A percentile compares a stretch with the other conserved stretches of the same genome.
phyloP scores from a whole-genome alignment of 495 filamentous ascomycete species.

The Cairneyella variabilis region DNA sequence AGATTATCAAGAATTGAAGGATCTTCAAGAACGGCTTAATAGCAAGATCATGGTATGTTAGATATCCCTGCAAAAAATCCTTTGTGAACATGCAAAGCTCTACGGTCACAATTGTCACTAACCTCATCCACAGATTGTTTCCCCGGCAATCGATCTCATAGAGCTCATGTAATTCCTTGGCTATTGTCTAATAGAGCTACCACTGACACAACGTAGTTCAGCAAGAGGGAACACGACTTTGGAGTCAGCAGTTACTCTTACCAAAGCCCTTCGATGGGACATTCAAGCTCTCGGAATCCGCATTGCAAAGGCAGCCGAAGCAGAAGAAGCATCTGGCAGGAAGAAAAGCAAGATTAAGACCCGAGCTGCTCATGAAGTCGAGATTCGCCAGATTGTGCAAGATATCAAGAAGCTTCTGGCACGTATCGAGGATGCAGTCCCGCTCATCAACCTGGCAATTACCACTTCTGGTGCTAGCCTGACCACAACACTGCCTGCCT shows the following conservation, averaged over 20 bases:
- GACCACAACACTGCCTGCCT: conserved; percentile 71
- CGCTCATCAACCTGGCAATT: conserved; percentile 90
- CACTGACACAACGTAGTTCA: conserved; percentile 47
- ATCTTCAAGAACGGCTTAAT: conserved; percentile 70
- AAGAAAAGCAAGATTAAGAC: conserved; percentile 44
- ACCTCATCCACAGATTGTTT: conserved; percentile 62
- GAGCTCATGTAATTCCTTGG: conserved; percentile 69
- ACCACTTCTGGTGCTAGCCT: conserved; percentile 89
- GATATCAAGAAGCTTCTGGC: conserved; percentile 73
- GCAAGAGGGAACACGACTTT: conserved; percentile 93
- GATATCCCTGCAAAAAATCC: too few relatives aligned
- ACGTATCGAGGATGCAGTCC: conserved; percentile 89
- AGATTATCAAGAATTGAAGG: conserved; percentile 60
- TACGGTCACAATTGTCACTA: too few relatives aligned
- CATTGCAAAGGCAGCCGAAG: conserved; percentile 63
- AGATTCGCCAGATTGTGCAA: conserved; percentile 51
- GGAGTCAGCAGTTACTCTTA: conserved; percentile 82
- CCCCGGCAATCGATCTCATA: conserved; percentile 90
- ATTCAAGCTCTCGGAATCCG: conserved; percentile 82
- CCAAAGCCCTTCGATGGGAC: conserved; percentile 81
- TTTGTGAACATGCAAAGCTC: too few relatives aligned
- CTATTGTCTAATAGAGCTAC: background rate
- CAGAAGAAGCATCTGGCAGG: conserved; percentile 55
- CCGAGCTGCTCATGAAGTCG: conserved; percentile 23
- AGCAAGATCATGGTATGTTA: conserved; percentile 74